These are phyloP conservation scores for Teunomyces stri DNA, from an alignment of 805 yeast species.

Conservation along the genomic window DNA sequence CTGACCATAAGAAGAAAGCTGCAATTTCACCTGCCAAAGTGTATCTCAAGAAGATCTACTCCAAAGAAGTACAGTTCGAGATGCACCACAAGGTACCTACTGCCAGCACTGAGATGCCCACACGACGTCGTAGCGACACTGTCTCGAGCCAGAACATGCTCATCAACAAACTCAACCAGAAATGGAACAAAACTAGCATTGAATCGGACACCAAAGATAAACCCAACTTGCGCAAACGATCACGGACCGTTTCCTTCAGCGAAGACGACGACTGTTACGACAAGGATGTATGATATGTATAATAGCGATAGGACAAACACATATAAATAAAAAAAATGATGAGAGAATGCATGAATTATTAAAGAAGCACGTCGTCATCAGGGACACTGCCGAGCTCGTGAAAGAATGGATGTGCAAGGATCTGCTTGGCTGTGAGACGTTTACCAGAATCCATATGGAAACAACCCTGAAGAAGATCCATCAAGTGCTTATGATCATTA, in stretches of 20 bases:
- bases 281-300: constrained; percentile 4
- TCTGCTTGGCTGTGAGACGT: constrained; percentile 56
- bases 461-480: constrained; percentile 56
- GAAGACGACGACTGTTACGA: constrained; percentile 1
- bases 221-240: constrained; percentile 2
- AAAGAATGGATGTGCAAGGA: constrained; percentile 60
- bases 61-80: constrained; percentile 42
- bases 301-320: background rate
- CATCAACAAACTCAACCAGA: constrained; percentile 34
- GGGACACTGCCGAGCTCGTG: constrained; percentile 33
- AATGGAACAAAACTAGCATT: constrained; percentile 35
- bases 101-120: constrained; percentile 3
- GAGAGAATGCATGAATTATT: background rate
- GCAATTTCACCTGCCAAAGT: constrained; percentile 8
- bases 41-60: constrained; percentile 30
- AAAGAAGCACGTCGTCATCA: constrained; percentile 31
- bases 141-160: constrained; percentile 20
- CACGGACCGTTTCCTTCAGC: constrained; percentile 1
- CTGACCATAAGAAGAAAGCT: constrained; percentile 18
- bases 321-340: background rate
- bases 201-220: constrained; percentile 1
- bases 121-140: background rate
- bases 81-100: constrained; percentile 14
- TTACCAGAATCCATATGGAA: constrained; percentile 57
- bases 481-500: constrained; percentile 44